Evolutionary conservation across 148 eudicot genomes (phyloP).

Genomic region (Diospyros lotus): DNA sequence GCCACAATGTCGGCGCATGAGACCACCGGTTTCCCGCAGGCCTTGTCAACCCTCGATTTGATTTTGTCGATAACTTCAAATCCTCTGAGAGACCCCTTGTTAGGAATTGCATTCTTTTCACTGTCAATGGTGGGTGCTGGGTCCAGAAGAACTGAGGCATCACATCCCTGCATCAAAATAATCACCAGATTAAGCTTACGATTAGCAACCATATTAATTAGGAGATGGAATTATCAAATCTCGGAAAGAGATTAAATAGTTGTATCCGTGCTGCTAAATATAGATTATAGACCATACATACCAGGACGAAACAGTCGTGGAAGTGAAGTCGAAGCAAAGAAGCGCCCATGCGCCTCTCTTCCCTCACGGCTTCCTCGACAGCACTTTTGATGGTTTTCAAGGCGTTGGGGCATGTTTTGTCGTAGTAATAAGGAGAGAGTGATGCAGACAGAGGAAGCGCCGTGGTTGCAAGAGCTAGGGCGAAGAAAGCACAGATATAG

Average conservation of each 20-base stretch:
- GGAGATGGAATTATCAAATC: too few relatives aligned
- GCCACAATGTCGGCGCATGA: constrained; percentile 58
- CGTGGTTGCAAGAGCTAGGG: constrained; percentile 1
- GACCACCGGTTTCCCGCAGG: constrained; percentile 38
- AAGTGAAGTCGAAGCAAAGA: constrained; percentile 32
- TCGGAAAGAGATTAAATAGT: too few relatives aligned
- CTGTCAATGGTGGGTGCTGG: constrained; percentile 30
- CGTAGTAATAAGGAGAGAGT: constrained; percentile 21
- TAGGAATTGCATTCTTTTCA: constrained; percentile 43
- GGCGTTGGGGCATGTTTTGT: constrained; percentile 26
- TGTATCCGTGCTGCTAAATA: too few relatives aligned
- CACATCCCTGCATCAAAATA: constrained; percentile 41
- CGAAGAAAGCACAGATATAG: constrained; percentile 1
- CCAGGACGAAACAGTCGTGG: constrained; percentile 31
- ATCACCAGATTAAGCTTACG: too few relatives aligned
- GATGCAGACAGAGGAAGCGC: background rate
- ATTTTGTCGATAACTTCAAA: constrained; percentile 48
- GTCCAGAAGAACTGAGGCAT: constrained; percentile 51
- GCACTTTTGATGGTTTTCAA: constrained; percentile 27
- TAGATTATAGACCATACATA: too few relatives aligned
- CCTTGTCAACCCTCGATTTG: constrained; percentile 43
- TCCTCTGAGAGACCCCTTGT: constrained; percentile 41
- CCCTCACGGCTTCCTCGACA: constrained; percentile 16
- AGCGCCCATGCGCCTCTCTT: constrained; percentile 34
- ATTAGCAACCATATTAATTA: too few relatives aligned